These are phyloP conservation scores for Metrosideros polymorpha DNA, from an alignment of 441 rosid species.

Conservation along the genomic window DNA sequence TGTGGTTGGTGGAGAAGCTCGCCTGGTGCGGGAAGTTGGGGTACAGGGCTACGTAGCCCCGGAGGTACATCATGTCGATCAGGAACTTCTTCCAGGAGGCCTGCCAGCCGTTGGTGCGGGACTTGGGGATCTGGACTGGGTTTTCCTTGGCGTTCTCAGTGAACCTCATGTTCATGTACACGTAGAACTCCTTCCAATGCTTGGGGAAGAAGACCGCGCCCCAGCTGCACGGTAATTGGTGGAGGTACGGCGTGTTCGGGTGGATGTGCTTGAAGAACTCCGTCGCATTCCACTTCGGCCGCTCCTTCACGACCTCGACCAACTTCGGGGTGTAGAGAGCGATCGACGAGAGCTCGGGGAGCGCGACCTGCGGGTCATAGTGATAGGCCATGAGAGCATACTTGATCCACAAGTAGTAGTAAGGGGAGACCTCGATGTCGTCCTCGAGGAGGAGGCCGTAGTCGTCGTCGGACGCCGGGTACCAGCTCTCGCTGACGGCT, in stretches of 20 bases:
- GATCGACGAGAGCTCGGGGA: conserved; percentile 84
- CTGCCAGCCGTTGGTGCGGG: conserved; percentile 98
- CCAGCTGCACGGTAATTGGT: conserved; percentile 96
- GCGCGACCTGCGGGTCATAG: conserved; percentile 78
- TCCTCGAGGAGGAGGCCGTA: conserved; percentile 87
- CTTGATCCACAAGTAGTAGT: conserved; percentile 88
- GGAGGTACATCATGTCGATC: conserved; percentile 92
- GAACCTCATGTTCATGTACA: conserved; percentile 98
- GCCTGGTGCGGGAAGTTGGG: conserved; percentile 92
- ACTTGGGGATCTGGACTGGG: conserved; percentile 91
- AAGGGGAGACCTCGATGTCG: conserved; percentile 95
- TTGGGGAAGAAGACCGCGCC: conserved; percentile 99
- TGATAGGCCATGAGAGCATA: conserved; percentile 87
- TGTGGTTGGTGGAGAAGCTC: conserved; percentile 93
- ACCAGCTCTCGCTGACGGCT: conserved; percentile 99
- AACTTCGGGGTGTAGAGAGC: conserved; percentile 83
- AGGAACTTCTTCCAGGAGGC: conserved; percentile 98
- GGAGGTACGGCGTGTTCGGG: conserved; percentile 91
- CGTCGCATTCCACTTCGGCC: conserved; percentile 90
- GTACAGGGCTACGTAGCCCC: conserved; percentile 90
- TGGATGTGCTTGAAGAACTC: conserved; percentile 78
- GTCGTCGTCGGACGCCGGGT: conserved; percentile 85
- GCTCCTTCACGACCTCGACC: conserved; percentile 89
- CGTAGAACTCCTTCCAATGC: conserved; percentile 96
- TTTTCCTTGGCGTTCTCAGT: conserved; percentile 75